Evolutionary conservation across 176 grass and related monocot genomes (phyloP), one percentile per base, ranked within the genome.

Genomic region (Canna indica): DNA sequence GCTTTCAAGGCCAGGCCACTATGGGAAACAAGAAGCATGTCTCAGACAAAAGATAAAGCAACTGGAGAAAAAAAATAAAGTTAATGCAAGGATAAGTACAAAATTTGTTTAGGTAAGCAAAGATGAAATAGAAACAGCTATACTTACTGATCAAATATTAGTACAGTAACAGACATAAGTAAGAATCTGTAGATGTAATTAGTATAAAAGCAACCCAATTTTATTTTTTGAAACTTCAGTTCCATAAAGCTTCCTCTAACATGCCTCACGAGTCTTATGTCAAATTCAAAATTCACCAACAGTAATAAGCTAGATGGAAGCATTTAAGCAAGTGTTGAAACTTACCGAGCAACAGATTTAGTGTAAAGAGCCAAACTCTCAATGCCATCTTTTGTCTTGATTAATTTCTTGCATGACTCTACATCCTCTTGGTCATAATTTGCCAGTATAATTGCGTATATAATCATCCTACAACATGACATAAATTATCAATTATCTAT

Each of bases 401-500:
- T 62, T 64, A 90, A 82, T 73, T 68, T 90, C 28, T 83, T 79
- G 30, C 56, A 68, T 30, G 74, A 70, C 26, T 85, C 80, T 61
- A 26, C 42, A 26, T 67, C 42, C 65, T 92, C 88, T 83, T 97
- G 93, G 64, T 92, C 82, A 79, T 87, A 87, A 72, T 97, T 77
- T 33, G 83, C 84, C 80, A 97, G 83, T 46, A 74, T 80, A 80
- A 97, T 97, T 47, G 86, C 88, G 83, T 97, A 87, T 29, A 97
- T 50, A 7, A 97, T 82, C 86, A 92, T 85, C 86, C 93, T 97
- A 64, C 13, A 90, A 86, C 34, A 54, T 73, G 25, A 13, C 32
- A 53, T 36, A 3, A 68, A 33, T 14, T 38, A 35, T 57, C 18
- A 72, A 26, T 11, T 9, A 38, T 36, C 53, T 68, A 53, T 65